Base-by-base conservation (phyloP, 75 land plant species). In the Adiantum capillusveneris region DNA sequence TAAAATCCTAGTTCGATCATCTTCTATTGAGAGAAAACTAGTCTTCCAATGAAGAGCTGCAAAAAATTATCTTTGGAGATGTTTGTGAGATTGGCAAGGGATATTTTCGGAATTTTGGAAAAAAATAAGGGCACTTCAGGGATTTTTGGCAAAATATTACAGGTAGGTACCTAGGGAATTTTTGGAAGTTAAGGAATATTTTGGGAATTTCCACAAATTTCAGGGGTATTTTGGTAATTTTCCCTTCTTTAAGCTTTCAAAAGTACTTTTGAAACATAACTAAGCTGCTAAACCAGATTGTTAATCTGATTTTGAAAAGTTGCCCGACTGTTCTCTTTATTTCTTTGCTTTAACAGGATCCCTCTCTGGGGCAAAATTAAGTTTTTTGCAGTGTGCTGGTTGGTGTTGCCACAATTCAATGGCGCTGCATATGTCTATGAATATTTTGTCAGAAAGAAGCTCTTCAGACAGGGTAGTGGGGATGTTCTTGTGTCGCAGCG, bases 341-440 rank as follows among this genome's bases (percentile, higher is more conserved):
- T 16, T 41, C 21, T 22, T 58, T 48, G 11, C 56, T 73, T 34
- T 9, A 34, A 34, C 37, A 85, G 89, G 89, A 74, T 86, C 34
- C 83, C 86, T 6, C 59, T 86, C 12, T 86, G 90, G 90, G 73
- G 76, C 29, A 25, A 30, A 0, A 41, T 72, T 44, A 86, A 82
- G 63, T 31, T 86, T 12, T 28, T 69, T 26, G 44, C 70, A 6
- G 51, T 65, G 30, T 81, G 73, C 0, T 86, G 90, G 90, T 56
- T 86, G 56, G 86, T 79, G 24, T 69, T 85, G 27, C 89, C 89
- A 0, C 80, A 85, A 56, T 85, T 85, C 70, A 68, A 64, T 50
- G 90, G 90, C 0, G 86, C 83, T 11, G 67, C 85, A n/a, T 79
- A 82, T 64, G 43, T 86, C 0, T 86, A 86, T 59, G 68, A 74